Percentiles rank a stretch among this genome's conserved stretches.
phyloP scores from a whole-genome alignment of 768 basidiomycete species.

The Tubosaeta sp. region DNA sequence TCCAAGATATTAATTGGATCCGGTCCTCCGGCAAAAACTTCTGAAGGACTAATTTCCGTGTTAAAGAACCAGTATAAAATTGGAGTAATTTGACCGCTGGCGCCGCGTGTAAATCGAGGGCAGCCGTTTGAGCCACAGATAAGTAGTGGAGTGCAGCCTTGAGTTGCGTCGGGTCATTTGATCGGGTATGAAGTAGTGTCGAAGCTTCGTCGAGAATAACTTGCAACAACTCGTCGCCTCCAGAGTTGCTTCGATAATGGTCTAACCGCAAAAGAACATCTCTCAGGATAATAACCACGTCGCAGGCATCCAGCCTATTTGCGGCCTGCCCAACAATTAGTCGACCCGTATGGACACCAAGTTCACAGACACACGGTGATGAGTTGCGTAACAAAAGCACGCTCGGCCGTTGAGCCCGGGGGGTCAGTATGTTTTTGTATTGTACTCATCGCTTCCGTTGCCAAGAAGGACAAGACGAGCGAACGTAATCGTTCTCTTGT shows the following conservation, averaged over 20 bases:
- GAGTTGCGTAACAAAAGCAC: constrained; percentile 44
- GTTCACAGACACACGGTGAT: constrained; percentile 39
- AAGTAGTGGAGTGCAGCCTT: constrained; percentile 40
- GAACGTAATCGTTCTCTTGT: constrained; percentile 55
- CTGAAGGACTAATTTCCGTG: constrained; percentile 44
- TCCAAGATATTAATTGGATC: constrained; percentile 40
- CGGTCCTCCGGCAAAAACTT: constrained; percentile 43
- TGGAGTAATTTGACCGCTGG: constrained; percentile 46
- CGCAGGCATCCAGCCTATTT: constrained; percentile 36
- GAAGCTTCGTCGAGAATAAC: constrained; percentile 36
- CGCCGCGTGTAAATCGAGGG: constrained; percentile 38
- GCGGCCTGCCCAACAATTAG: constrained; percentile 41
- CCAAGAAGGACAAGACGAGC: constrained; percentile 58
- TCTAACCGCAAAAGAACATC: constrained; percentile 50
- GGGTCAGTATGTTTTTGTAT: constrained; percentile 43
- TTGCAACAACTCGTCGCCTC: constrained; percentile 39
- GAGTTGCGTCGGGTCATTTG: constrained; percentile 31
- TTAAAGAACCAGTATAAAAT: constrained; percentile 45
- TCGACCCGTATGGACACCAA: neutral
- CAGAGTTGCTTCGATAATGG: constrained; percentile 35
- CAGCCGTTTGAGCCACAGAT: constrained; percentile 42
- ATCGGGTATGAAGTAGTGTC: constrained; percentile 29
- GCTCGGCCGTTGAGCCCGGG: constrained; percentile 43
- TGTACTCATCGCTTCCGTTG: constrained; percentile 44
- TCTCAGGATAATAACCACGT: constrained; percentile 47